Base-by-base conservation (phyloP, 139 green algal genomes). In the Volvox africanus region DNA sequence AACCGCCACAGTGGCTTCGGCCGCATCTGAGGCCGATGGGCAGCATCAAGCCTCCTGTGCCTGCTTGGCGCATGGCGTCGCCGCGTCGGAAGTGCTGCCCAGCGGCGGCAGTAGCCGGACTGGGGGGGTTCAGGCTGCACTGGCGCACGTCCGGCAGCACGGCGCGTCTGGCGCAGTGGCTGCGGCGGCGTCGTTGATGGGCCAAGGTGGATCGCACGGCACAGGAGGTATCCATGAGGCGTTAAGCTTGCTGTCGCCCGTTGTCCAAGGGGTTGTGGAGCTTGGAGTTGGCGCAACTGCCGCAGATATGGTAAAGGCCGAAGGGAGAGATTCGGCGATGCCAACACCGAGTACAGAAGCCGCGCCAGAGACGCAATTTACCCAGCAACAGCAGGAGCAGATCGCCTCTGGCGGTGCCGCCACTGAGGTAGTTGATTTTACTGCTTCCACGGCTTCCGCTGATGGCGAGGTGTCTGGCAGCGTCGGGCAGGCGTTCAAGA, bases 61-160 rank as follows among this genome's bases (percentile, higher is more conserved):
- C 55, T 91, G 87, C 76, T 9, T 86, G 33, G 87, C 55, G 44
- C 37, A 82, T 30, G 84, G 44, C 44, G 44, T 5, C 44, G 44
- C 44, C 44, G 44, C 44, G 9, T 55, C 44, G 44, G 44, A 55
- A 55, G 44, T 55, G 44, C 44, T 55, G 44, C 44, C 44, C 44
- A 9, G 32, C 80, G 32, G 14, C 78, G 36, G 36, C 36, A 32
- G 35, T 12, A 24, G 11, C 20, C 37, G 30, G 17, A 21, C 24
- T 1, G 44, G 12, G 33, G 22, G 17, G 68, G 35, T 79, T 65
- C 33, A 62, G 82, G 62, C 65, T 35, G 82, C 82, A 67, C 82
- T 88, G 33, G 35, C 22, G 82, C 65, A 88, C 28, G 67, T 81
- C 65, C 83, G 80, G 67, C 83, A 80, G 83, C 22, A 71, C 83